Evolutionary conservation across 2,329 filamentous ascomycete genomes (phyloP), one percentile per base, ranked within the genome.

Genomic region (Cryphonectria parasitica): DNA sequence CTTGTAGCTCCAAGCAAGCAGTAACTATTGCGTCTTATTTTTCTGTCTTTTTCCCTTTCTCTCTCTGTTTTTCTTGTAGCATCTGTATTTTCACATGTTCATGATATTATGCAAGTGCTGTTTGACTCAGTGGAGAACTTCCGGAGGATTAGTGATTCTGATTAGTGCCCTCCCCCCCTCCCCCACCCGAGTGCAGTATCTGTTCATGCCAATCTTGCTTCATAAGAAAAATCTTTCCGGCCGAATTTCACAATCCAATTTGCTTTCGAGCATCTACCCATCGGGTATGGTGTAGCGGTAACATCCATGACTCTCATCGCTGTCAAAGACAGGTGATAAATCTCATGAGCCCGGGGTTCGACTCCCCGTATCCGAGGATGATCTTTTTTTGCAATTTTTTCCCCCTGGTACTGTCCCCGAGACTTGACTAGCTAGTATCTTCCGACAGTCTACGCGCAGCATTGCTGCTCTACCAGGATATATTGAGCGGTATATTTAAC

Each of bases 281-380:
- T 49, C 45, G 45, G 45, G 45, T 49, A 49, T 49, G 45, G 54
- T 58, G 54, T 58, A 58, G 54, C 15, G 54, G 54, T 58, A 58
- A 58, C 54, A 58, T 58, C 28, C 54, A 58, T 31, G 54, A 58
- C 54, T 58, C 54, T 58, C 54, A 58, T 58, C 25, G 28, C 17
- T 19, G 54, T 58, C 28, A 15, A 39, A 61, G 3, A 31, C 54
- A 8, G 17, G 13, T 58, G 25, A 58, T 28, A 19, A 31, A 31
- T 58, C 54, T 58, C 54, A 31, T 58, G 54, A 28, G 54, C 54
- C 54, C 54, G 54, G 54, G 54, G 54, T 58, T 58, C 54, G 54
- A 58, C 25, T 31, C 54, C 54, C 54, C 54, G 54, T 58, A 31
- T 58, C 54, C 54, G 54, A 58, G 54, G 45, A 58, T 19, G 25